These are phyloP conservation scores for Rhododendron vialii DNA, from an alignment of 148 eudicot species.

Conservation along the genomic window DNA sequence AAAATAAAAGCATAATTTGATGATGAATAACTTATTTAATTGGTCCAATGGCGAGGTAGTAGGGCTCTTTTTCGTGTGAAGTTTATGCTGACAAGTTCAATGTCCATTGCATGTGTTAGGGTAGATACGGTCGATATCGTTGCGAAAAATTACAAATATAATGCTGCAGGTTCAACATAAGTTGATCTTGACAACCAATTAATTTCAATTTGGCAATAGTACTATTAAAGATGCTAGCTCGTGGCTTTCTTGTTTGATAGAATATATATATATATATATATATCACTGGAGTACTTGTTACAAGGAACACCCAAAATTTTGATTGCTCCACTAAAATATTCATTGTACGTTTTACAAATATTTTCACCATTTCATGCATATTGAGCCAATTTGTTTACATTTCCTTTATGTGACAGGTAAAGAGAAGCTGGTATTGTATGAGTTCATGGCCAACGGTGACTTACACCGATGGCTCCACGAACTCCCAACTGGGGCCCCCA, in stretches of 20 bases:
- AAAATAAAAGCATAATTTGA: no score
- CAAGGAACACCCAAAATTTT: neutral
- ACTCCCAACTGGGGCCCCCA: slow-evolving; percentile 70
- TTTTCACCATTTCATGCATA: neutral
- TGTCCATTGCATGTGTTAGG: neutral
- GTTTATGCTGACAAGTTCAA: neutral
- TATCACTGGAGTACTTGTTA: neutral
- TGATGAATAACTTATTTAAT: no score
- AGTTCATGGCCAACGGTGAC: slow-evolving; percentile 90
- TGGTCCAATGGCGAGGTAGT: neutral
- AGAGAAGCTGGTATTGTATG: slow-evolving; percentile 71
- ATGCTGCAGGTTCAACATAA: no score
- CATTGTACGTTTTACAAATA: neutral
- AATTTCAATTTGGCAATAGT: no score
- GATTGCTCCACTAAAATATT: neutral
- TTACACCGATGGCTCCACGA: slow-evolving; percentile 88
- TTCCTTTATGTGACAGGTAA: slow-evolving; percentile 38
- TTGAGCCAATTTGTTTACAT: neutral
- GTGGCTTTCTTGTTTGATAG: neutral
- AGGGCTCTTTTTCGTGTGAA: neutral
- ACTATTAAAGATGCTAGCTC: neutral
- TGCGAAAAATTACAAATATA: neutral
- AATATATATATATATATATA: neutral
- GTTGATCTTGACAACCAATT: no score
- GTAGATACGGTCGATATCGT: neutral